Conservation (phyloP, 2,329 filamentous ascomycete genomes). For the Kalmusia sp. region DNA sequence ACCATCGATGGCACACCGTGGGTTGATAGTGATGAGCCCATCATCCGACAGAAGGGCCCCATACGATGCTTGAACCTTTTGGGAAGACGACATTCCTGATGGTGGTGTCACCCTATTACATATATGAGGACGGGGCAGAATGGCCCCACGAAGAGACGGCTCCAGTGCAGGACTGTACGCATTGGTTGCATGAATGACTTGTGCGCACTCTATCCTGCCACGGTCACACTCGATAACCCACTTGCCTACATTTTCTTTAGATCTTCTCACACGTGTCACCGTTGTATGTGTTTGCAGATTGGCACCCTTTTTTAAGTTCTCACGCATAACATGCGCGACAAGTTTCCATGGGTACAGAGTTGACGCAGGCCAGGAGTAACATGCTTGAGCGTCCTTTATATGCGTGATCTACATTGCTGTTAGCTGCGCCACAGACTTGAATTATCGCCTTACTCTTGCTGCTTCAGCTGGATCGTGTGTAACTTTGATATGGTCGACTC, state of each 20-base stretch:
- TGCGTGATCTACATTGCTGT: too few species aligned
- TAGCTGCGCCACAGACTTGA: too few species aligned
- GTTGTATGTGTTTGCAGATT: conserved; percentile 32
- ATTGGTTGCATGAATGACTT: conserved; percentile 32
- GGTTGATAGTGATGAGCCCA: conserved; percentile 41
- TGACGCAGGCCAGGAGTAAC: conserved; percentile 33
- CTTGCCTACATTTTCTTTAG: conserved; percentile 7
- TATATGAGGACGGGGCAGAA: conserved; percentile 36
- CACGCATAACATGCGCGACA: conserved; percentile 33
- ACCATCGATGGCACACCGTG: conserved; percentile 37
- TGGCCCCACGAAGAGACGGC: conserved; percentile 25
- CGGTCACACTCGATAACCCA: conserved; percentile 29
- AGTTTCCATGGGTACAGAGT: conserved; percentile 37
- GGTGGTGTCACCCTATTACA: conserved; percentile 33
- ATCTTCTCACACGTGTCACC: conserved; percentile 15
- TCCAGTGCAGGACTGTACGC: conserved; percentile 35
- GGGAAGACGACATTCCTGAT: conserved; percentile 21
- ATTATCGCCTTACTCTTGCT: too few species aligned
- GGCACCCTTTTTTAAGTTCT: conserved; percentile 21
- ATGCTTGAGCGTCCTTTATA: conserved; percentile 30
- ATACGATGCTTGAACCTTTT: conserved; percentile 37
- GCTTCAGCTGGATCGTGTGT: conserved; percentile 27
- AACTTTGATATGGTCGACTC: conserved; percentile 29
- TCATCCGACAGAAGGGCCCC: conserved; percentile 38
- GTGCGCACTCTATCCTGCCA: conserved; percentile 25